Evolutionary conservation across 208 protist species (phyloP).

Genomic region (Acanthamoeba royreba): DNA sequence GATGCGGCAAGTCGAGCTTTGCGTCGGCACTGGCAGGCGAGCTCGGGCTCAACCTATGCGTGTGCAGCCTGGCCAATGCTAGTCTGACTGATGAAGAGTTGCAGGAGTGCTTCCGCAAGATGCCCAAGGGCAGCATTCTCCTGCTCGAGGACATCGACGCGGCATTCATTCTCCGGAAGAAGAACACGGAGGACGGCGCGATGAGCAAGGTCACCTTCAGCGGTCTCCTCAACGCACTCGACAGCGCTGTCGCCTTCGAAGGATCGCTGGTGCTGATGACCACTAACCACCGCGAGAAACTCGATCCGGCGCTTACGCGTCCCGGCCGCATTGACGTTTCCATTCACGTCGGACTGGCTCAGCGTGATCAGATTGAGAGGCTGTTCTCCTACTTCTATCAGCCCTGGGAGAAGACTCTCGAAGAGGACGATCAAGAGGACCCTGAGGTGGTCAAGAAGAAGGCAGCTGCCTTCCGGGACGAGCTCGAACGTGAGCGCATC

Average conservation of each 20-base stretch:
- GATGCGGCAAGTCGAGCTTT: not conserved
- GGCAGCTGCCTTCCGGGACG: too few relatives aligned
- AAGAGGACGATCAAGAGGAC: not conserved
- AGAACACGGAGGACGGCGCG: not conserved
- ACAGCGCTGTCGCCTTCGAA: constrained; percentile 91
- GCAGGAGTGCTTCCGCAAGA: constrained; percentile 83
- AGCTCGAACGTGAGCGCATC: too few relatives aligned
- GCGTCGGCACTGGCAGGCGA: constrained; percentile 86
- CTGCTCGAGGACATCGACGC: constrained; percentile 94
- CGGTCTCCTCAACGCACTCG: constrained; percentile 58
- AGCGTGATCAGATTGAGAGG: constrained; percentile 76
- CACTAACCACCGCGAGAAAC: constrained; percentile 93
- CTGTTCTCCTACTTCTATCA: constrained; percentile 76
- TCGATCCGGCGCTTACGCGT: constrained; percentile 82
- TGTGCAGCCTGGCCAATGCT: constrained; percentile 68
- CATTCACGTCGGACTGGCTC: constrained; percentile 83
- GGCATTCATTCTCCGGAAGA: constrained; percentile 80
- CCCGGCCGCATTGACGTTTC: constrained; percentile 85
- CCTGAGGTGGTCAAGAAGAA: too few relatives aligned
- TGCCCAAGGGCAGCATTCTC: constrained; percentile 85
- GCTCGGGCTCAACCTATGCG: constrained; percentile 88
- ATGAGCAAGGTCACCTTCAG: constrained; percentile 77
- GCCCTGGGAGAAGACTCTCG: not conserved
- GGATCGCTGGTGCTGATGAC: constrained; percentile 94
- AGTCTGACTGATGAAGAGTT: not conserved